Evolutionary conservation across 495 filamentous ascomycete species (phyloP).

Genomic region (Lentithecium fluviatile): DNA sequence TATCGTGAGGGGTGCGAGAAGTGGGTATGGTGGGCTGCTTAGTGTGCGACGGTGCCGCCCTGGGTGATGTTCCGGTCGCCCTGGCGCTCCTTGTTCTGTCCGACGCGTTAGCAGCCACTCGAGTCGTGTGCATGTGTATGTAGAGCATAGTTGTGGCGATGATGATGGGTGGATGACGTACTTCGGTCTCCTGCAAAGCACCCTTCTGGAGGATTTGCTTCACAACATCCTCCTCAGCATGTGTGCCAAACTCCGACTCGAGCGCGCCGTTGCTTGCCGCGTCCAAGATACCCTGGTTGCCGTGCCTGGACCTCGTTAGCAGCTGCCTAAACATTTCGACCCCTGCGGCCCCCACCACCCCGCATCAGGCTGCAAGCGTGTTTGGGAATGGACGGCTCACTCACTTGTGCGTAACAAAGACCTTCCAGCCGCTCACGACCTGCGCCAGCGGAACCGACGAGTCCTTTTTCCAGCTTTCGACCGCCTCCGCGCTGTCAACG

Average conservation of each 20-base stretch:
- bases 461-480: slow-evolving; percentile 82
- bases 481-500: slow-evolving; percentile 67
- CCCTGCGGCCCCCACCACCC: not conserved
- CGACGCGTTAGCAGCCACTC: slow-evolving; percentile 1
- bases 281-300: slow-evolving; percentile 77
- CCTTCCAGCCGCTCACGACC: slow-evolving; percentile 84
- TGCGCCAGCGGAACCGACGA: slow-evolving; percentile 73
- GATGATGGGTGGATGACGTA: slow-evolving; percentile 8
- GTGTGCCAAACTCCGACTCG: slow-evolving; percentile 84
- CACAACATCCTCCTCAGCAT: slow-evolving; percentile 73
- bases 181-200: slow-evolving; percentile 39
- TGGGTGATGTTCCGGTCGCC: slow-evolving; percentile 51
- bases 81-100: slow-evolving; percentile 43
- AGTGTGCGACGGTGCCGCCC: slow-evolving; percentile 47
- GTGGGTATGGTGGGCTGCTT: slow-evolving; percentile 7
- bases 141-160: not conserved
- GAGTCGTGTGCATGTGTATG: not conserved
- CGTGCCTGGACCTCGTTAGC: slow-evolving; percentile 60
- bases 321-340: slow-evolving; percentile 4
- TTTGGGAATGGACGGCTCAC: slow-evolving; percentile 38
- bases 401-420: slow-evolving; percentile 90
- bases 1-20: not conserved
- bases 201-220: slow-evolving; percentile 77
- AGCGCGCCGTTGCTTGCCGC: slow-evolving; percentile 68
- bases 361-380: not conserved